Conservation (phyloP, 495 filamentous ascomycete species). For the Pseudomonodictys pantanalensis region DNA sequence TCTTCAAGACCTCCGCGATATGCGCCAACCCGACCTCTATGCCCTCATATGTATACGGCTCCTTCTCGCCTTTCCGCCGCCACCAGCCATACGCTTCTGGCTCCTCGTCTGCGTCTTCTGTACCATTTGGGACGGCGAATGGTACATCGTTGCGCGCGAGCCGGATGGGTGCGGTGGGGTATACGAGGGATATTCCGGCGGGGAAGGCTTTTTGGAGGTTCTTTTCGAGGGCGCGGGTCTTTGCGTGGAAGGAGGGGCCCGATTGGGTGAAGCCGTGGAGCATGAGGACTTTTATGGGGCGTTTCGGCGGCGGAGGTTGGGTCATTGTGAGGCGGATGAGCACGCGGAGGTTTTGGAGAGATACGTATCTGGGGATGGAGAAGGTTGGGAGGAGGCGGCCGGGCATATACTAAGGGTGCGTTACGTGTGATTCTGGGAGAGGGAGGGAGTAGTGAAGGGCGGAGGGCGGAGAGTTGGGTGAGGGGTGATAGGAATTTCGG, state of each 20-base stretch:
- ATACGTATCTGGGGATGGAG: constrained; percentile 1
- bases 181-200: constrained; percentile 52
- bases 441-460: too few relatives aligned
- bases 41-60: constrained; percentile 58
- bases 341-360: not conserved
- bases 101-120: constrained; percentile 39
- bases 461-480: too few relatives aligned
- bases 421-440: too few relatives aligned
- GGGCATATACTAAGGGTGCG: too few relatives aligned
- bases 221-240: constrained; percentile 84
- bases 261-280: constrained; percentile 85
- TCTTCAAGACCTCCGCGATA: constrained; percentile 57
- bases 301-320: constrained; percentile 11
- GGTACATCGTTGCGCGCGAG: constrained; percentile 70
- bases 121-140: constrained; percentile 40
- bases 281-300: constrained; percentile 45
- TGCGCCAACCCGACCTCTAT: constrained; percentile 60
- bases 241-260: constrained; percentile 78
- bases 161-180: constrained; percentile 62
- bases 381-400: not conserved
- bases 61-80: constrained; percentile 59
- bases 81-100: constrained; percentile 83
- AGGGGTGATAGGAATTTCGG: too few relatives aligned
- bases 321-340: constrained; percentile 23
- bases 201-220: constrained; percentile 69